These are phyloP conservation scores for Plasmodium coatneyi DNA, from an alignment of 169 alveolate genomes.

Conservation along the genomic window DNA sequence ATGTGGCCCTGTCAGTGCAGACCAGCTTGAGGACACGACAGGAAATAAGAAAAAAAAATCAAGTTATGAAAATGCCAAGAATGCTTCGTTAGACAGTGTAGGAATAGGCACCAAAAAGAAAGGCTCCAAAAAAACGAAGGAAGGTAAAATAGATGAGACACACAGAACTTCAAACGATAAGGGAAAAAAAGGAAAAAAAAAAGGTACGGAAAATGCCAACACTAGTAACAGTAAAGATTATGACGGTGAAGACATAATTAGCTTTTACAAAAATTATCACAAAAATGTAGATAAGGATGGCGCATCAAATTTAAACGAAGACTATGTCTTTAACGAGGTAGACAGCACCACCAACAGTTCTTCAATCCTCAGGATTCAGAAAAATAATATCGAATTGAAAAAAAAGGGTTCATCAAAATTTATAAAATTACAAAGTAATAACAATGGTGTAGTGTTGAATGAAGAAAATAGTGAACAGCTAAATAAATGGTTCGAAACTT, in stretches of 20 bases:
- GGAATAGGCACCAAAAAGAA: conserved; percentile 8
- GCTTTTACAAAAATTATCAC: conserved; percentile 8
- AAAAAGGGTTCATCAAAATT: conserved; percentile 41
- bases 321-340: not conserved
- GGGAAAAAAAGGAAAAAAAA: not conserved
- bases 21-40: not conserved
- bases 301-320: not conserved
- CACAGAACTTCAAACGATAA: conserved; percentile 10
- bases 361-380: conserved; percentile 26
- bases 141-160: not conserved
- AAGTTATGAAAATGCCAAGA: not conserved
- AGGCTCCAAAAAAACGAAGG: conserved; percentile 24
- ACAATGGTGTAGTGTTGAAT: not conserved
- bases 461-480: conserved; percentile 26
- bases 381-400: conserved; percentile 43
- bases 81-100: not conserved
- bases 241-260: conserved; percentile 8
- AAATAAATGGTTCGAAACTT: conserved; percentile 49
- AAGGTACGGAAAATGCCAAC: not conserved
- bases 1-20: conserved; percentile 15
- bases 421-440: conserved; percentile 31
- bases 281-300: conserved; percentile 10
- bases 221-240: not conserved
- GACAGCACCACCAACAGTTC: conserved; percentile 59
- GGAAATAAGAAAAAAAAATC: conserved; percentile 14